A percentile compares a stretch with the other conserved stretches of the same genome.
phyloP scores from a whole-genome alignment of 257 asterid genomes.

The Linderniella brevidens region DNA sequence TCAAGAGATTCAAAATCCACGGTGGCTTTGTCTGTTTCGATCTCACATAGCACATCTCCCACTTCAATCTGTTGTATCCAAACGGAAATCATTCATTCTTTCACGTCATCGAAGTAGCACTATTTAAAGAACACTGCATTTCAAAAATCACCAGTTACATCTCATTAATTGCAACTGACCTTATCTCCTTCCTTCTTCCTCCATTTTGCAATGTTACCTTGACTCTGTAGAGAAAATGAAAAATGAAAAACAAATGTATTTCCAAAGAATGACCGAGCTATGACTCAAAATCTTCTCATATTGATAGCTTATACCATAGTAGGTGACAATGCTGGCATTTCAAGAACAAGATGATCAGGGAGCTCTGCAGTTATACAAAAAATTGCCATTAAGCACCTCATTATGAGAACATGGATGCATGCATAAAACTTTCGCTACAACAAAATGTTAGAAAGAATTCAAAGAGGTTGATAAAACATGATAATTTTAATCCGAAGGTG shows the following conservation, averaged over 20 bases:
- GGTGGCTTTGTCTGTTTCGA: conserved; percentile 98
- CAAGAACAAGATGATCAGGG: conserved; percentile 49
- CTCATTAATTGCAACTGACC: conserved; percentile 35
- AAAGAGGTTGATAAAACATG: neutral
- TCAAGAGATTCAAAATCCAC: conserved; percentile 90
- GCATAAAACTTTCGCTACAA: neutral
- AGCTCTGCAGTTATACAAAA: conserved; percentile 35
- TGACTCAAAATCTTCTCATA: conserved; percentile 1
- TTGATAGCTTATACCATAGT: conserved; percentile 59
- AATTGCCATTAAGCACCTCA: conserved; percentile 8
- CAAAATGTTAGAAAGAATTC: neutral
- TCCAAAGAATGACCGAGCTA: conserved; percentile 1
- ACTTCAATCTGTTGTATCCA: conserved; percentile 59
- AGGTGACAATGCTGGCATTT: conserved; percentile 98
- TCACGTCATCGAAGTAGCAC: conserved; percentile 9
- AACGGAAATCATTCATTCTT: conserved; percentile 7
- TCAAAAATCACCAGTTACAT: conserved; percentile 4
- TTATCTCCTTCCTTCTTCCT: conserved; percentile 89
- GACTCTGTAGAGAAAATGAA: conserved; percentile 43
- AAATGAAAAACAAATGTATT: conserved; percentile 13
- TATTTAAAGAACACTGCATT: conserved; percentile 1
- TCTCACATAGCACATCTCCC: conserved; percentile 91
- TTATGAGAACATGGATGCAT: conserved; percentile 6
- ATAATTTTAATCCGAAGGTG: too few relatives aligned
- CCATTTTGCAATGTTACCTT: conserved; percentile 93